Percentiles rank a stretch among this genome's conserved stretches.
Evolutionary conservation across 768 basidiomycete species (phyloP).

Genomic region (Mycena rosella): DNA sequence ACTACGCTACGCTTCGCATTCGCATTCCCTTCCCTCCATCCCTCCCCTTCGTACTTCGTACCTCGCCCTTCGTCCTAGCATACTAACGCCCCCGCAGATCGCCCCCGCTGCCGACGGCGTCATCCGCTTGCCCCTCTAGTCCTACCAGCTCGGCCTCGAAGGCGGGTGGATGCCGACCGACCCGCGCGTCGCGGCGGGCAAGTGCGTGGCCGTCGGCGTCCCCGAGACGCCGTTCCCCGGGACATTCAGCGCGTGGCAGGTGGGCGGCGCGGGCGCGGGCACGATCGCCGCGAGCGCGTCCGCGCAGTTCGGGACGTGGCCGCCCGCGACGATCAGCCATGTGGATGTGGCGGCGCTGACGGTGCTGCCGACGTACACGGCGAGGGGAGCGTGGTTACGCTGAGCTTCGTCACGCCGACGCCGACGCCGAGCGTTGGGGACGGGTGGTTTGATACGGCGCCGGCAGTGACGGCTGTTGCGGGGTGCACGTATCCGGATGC

Average conservation of each 20-base stretch:
- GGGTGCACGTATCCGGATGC: slow-evolving; percentile 64
- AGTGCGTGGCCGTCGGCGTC: slow-evolving; percentile 61
- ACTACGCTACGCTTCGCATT: too few relatives aligned
- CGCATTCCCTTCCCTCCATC: too few relatives aligned
- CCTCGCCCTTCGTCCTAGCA: slow-evolving; percentile 9
- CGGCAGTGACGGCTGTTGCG: slow-evolving; percentile 54
- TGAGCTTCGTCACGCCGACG: slow-evolving; percentile 4
- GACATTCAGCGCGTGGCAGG: slow-evolving; percentile 64
- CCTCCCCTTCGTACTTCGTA: not conserved
- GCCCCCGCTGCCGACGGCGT: slow-evolving; percentile 37
- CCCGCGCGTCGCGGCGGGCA: slow-evolving; percentile 66
- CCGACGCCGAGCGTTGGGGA: slow-evolving; percentile 58
- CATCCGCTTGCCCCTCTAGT: slow-evolving; percentile 68
- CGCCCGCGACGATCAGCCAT: slow-evolving; percentile 45
- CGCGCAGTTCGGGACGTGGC: slow-evolving; percentile 49
- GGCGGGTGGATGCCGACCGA: slow-evolving; percentile 45
- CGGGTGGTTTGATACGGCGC: slow-evolving; percentile 67
- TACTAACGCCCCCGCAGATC: not conserved
- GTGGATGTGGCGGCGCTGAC: slow-evolving; percentile 3
- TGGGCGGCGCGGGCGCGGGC: slow-evolving; percentile 59
- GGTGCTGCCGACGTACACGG: slow-evolving; percentile 17
- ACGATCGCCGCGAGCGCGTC: slow-evolving; percentile 42
- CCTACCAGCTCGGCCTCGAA: slow-evolving; percentile 73
- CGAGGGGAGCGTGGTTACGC: slow-evolving; percentile 6
- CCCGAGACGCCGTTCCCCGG: slow-evolving; percentile 48